phyloP scores from a whole-genome alignment of 2,329 filamentous ascomycete genomes.

The Penicillium hordei region DNA sequence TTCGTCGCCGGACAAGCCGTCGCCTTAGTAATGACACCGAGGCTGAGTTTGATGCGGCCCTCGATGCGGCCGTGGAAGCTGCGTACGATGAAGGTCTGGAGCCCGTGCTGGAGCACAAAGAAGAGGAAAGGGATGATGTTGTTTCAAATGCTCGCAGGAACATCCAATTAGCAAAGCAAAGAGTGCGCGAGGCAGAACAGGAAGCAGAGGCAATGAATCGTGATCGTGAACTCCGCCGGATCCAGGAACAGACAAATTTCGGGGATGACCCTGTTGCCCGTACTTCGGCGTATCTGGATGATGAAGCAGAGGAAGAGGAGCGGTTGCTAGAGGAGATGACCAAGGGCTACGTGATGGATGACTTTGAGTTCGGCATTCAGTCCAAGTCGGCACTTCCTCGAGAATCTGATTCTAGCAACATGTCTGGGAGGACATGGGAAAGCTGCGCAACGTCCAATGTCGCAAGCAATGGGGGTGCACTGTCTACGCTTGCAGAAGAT shows the following conservation, averaged over 20 bases:
- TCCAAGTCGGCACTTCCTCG: slow-evolving; percentile 69
- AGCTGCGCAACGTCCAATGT: slow-evolving; percentile 74
- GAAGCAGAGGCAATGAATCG: slow-evolving; percentile 64
- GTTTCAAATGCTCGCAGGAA: slow-evolving; percentile 58
- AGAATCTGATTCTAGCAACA: slow-evolving; percentile 77
- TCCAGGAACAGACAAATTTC: slow-evolving; percentile 31
- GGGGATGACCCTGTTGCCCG: slow-evolving; percentile 22
- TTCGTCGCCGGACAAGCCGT: slow-evolving; percentile 69
- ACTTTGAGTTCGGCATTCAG: slow-evolving; percentile 72
- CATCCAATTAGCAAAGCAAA: slow-evolving; percentile 73
- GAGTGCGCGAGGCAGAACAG: slow-evolving; percentile 69
- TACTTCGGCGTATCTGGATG: slow-evolving; percentile 54
- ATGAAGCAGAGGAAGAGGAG: slow-evolving; percentile 71
- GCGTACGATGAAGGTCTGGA: slow-evolving; percentile 93
- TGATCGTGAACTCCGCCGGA: slow-evolving; percentile 57
- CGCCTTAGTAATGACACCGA: slow-evolving; percentile 71
- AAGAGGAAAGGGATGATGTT: slow-evolving; percentile 33
- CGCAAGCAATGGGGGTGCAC: slow-evolving; percentile 63
- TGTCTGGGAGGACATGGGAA: slow-evolving; percentile 77
- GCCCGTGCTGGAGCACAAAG: slow-evolving; percentile 51
- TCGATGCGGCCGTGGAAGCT: slow-evolving; percentile 93
- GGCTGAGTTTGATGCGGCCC: slow-evolving; percentile 87
- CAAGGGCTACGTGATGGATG: slow-evolving; percentile 75
- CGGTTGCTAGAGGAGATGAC: slow-evolving; percentile 85
- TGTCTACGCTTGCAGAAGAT: slow-evolving; percentile 73